These are phyloP conservation scores for Linum usitatissimum DNA, from an alignment of 345 rosid species.

Conservation along the genomic window DNA sequence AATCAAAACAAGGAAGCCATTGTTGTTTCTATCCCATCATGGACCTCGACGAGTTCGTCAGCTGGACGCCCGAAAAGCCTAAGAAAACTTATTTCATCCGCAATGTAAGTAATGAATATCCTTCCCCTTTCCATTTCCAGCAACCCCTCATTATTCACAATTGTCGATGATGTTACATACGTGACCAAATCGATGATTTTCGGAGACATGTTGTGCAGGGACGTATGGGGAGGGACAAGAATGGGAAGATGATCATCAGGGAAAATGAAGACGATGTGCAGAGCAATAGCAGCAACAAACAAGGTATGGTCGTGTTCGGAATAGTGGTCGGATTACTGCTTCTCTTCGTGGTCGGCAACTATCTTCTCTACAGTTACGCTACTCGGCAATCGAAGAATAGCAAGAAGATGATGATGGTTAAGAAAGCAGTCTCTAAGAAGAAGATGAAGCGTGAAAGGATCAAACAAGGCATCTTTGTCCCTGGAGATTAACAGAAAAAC, in stretches of 20 bases:
- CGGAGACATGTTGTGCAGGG: not conserved
- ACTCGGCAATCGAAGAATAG: not conserved
- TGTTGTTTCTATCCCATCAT: too few species aligned
- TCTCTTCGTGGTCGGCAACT: not conserved
- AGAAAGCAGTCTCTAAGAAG: not conserved
- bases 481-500: conserved; percentile 1
- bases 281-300: not conserved
- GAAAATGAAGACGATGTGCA: not conserved
- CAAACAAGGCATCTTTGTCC: not conserved
- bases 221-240: not conserved
- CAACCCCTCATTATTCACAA: not conserved
- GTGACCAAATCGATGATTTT: too few species aligned
- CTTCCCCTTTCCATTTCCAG: not conserved
- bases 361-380: not conserved
- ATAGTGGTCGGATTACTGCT: not conserved
- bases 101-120: not conserved
- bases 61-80: not conserved
- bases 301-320: not conserved
- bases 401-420: not conserved
- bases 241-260: not conserved
- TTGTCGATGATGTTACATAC: not conserved
- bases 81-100: not conserved
- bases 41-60: not conserved
- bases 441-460: conserved; percentile 3
- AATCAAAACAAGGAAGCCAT: not conserved